Evolutionary conservation across 2,329 filamentous ascomycete species (phyloP).

Genomic region (Hypoxylon rubiginosum): DNA sequence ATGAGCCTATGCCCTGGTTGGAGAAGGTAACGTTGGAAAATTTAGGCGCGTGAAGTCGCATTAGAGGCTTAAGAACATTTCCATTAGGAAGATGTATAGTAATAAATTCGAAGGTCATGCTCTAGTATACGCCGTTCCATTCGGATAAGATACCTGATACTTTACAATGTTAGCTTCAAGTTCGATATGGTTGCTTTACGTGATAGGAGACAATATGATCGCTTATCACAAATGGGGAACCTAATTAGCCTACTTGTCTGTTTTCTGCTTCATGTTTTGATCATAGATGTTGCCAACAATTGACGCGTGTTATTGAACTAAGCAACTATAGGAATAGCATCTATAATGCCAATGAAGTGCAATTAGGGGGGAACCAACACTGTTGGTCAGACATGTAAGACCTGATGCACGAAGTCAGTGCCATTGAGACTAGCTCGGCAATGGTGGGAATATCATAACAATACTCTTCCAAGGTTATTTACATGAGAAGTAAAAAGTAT

Average conservation of each 20-base stretch:
- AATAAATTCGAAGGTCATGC: neutral
- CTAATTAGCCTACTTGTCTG: neutral
- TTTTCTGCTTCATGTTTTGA: neutral
- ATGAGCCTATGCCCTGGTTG: constrained; percentile 32
- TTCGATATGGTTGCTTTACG: neutral
- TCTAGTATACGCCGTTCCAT: constrained; percentile 12
- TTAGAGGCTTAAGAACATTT: constrained; percentile 37
- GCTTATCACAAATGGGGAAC: neutral
- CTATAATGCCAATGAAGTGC: constrained; percentile 4
- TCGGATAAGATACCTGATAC: neutral
- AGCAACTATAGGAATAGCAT: neutral
- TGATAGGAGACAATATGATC: neutral
- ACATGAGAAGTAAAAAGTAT: constrained; percentile 38
- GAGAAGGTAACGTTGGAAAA: constrained; percentile 37
- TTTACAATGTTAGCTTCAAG: constrained; percentile 1
- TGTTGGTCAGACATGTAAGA: constrained; percentile 29
- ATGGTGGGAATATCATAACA: constrained; percentile 25
- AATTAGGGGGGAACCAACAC: constrained; percentile 10
- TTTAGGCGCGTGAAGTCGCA: constrained; percentile 36
- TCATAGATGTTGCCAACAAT: neutral
- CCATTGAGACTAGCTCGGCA: constrained; percentile 25
- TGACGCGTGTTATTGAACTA: neutral
- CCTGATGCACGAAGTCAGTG: constrained; percentile 11
- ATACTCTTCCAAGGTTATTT: constrained; percentile 38
- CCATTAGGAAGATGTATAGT: constrained; percentile 14